Evolutionary conservation across 352 stramenopile genomes (phyloP).

Genomic region (Peronosclerospora sorghi): DNA sequence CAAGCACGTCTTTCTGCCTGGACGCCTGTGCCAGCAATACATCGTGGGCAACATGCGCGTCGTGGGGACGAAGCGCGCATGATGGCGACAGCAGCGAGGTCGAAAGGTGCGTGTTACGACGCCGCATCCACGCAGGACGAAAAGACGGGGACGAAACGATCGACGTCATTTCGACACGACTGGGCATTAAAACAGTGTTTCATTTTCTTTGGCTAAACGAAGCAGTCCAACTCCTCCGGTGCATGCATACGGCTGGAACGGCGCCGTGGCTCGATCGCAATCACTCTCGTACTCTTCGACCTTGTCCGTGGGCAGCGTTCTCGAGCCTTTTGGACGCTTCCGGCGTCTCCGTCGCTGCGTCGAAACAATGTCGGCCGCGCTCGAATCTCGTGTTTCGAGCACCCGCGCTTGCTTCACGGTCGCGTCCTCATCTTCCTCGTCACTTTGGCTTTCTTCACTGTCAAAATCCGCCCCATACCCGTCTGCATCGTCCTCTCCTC

Average conservation of each 20-base stretch:
- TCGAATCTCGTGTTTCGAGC: constrained; percentile 11
- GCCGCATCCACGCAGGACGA: no score
- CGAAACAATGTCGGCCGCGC: constrained; percentile 1
- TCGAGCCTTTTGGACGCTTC: constrained; percentile 14
- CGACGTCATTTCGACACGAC: no score
- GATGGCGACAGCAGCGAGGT: no score
- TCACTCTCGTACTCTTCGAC: constrained; percentile 7
- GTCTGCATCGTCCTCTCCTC: constrained; percentile 18
- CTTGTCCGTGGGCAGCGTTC: constrained; percentile 18
- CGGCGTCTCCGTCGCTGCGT: constrained; percentile 12
- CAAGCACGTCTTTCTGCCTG: no score
- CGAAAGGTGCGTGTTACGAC: no score
- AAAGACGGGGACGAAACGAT: no score
- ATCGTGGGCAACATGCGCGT: no score
- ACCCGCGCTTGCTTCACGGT: constrained; percentile 2
- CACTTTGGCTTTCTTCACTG: constrained; percentile 46
- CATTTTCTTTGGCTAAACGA: constrained; percentile 58
- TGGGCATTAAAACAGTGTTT: constrained; percentile 47
- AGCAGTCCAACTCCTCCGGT: constrained; percentile 49
- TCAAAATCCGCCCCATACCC: constrained; percentile 62
- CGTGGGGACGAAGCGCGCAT: no score
- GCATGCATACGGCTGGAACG: constrained; percentile 58
- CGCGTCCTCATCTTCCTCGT: constrained; percentile 9
- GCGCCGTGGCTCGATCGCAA: constrained; percentile 6
- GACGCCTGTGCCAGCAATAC: no score